Evolutionary conservation across 2,329 filamentous ascomycete species (phyloP).

Genomic region (Neofusicoccum laricinum): DNA sequence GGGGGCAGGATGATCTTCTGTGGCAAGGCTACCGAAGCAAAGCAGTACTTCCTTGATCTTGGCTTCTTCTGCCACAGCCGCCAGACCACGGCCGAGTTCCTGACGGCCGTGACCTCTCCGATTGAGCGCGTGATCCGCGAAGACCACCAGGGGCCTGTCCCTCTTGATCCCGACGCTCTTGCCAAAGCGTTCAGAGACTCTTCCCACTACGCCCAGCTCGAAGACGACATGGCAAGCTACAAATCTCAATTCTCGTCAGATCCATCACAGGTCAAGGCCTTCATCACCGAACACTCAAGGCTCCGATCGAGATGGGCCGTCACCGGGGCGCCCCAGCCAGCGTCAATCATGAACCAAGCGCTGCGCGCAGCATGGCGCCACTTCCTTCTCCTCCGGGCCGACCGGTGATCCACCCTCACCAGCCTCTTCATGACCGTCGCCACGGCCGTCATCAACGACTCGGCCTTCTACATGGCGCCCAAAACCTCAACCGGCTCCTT

Average conservation of each 20-base stretch:
- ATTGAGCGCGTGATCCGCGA: conserved; percentile 55
- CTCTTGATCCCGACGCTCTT: conserved; percentile 55
- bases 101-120: conserved; percentile 66
- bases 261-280: conserved; percentile 34
- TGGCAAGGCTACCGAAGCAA: conserved; percentile 58
- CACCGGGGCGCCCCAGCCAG: conserved; percentile 5
- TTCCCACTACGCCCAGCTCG: conserved; percentile 25
- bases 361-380: conserved; percentile 37
- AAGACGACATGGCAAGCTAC: conserved; percentile 30
- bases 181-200: conserved; percentile 41
- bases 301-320: conserved; percentile 40
- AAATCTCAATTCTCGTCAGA: neutral
- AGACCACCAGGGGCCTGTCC: conserved; percentile 57
- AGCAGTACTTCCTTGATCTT: conserved; percentile 63
- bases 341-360: conserved; percentile 34
- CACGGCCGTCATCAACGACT: conserved; percentile 41
- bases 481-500: conserved; percentile 55
- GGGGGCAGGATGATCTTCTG: conserved; percentile 54
- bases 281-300: conserved; percentile 32
- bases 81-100: conserved; percentile 68
- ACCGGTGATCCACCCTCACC: neutral
- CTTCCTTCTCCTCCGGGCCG: conserved; percentile 21
- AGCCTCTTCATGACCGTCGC: conserved; percentile 53
- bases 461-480: conserved; percentile 55
- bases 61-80: conserved; percentile 66